Evolutionary conservation across 2,329 filamentous ascomycete genomes (phyloP).

Genomic region (Aspergillus puulaauensis): DNA sequence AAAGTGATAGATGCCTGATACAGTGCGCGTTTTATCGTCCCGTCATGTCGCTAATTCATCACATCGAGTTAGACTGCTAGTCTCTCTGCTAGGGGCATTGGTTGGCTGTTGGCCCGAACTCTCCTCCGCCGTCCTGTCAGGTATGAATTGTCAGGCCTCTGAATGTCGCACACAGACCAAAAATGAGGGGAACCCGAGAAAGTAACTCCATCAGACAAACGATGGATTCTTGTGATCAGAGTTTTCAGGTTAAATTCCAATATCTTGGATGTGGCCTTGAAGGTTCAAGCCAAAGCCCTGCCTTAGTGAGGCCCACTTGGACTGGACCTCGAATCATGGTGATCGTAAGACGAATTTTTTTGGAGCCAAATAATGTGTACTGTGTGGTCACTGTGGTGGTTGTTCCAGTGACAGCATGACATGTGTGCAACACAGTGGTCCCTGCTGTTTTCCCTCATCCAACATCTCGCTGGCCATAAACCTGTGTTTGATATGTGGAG

Average conservation of each 20-base stretch:
- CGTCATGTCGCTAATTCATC: background rate
- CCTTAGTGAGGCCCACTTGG: conserved; percentile 24
- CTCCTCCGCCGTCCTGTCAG: background rate
- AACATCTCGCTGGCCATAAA: background rate
- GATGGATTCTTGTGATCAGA: background rate
- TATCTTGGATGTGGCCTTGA: background rate
- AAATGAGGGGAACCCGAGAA: conserved; percentile 1
- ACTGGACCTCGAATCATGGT: conserved; percentile 18
- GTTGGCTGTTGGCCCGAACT: background rate
- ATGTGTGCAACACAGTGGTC: conserved; percentile 3
- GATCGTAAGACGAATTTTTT: conserved; percentile 23
- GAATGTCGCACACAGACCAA: background rate
- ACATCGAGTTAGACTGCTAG: background rate
- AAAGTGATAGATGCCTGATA: conserved; percentile 1
- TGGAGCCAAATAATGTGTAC: conserved; percentile 3
- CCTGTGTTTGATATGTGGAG: background rate
- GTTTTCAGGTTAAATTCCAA: background rate
- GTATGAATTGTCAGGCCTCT: background rate
- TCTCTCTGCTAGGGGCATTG: background rate
- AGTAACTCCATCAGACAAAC: conserved; percentile 2
- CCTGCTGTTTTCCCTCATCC: background rate
- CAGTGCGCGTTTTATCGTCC: conserved; percentile 4
- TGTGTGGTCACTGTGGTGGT: background rate
- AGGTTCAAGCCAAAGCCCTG: conserved; percentile 19
- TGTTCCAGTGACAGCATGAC: conserved; percentile 7